Evolutionary conservation across 2,329 filamentous ascomycete species (phyloP).

Genomic region (Xylaria arbuscula): DNA sequence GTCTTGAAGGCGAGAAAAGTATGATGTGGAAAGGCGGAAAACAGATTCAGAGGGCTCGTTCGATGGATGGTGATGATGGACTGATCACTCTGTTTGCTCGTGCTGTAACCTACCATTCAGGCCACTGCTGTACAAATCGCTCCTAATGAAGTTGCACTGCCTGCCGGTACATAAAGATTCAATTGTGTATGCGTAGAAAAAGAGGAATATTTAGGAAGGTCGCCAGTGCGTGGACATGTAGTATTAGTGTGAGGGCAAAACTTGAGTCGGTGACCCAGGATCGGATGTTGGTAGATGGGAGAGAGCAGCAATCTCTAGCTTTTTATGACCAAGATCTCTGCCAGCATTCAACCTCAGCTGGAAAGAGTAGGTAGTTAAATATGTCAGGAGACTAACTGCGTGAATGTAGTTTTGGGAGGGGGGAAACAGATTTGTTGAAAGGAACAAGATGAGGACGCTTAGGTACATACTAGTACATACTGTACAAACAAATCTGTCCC

Average conservation of each 20-base stretch:
- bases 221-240: not conserved
- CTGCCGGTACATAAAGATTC: not conserved
- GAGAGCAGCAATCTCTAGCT: not conserved
- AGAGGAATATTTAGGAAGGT: not conserved
- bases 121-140: not conserved
- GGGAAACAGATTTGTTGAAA: not conserved
- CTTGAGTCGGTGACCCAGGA: not conserved
- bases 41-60: not conserved
- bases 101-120: not conserved
- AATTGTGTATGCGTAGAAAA: not conserved
- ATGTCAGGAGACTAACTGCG: not conserved
- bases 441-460: not conserved
- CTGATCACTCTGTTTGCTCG: constrained; percentile 4
- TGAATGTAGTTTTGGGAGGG: not conserved
- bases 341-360: not conserved
- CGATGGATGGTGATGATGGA: not conserved
- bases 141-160: not conserved
- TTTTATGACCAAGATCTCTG: not conserved
- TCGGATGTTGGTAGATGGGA: not conserved
- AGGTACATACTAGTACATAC: not conserved
- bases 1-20: no score
- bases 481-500: not conserved
- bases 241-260: not conserved
- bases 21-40: not conserved
- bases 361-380: not conserved